Percentiles rank a stretch among this genome's conserved stretches.
Conservation (phyloP, 768 basidiomycete species). For the Coprinopsis marcescibilis region DNA sequence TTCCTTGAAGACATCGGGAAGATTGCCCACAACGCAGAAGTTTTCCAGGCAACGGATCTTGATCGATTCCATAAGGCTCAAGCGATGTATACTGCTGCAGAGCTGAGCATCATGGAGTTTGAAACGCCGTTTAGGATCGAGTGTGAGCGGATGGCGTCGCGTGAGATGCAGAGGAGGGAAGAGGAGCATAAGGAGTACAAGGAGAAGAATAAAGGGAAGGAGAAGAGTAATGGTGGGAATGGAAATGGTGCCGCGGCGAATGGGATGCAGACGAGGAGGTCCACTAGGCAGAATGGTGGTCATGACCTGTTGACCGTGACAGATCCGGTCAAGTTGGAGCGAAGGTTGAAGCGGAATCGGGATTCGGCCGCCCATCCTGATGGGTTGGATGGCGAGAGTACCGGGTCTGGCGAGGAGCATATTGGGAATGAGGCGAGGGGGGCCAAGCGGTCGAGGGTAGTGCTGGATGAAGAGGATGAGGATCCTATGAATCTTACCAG, state of each 20-base stretch:
- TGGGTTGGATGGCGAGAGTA: conserved; percentile 41
- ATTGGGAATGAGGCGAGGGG: conserved; percentile 33
- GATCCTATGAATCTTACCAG: conserved; percentile 43
- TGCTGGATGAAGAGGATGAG: conserved; percentile 33
- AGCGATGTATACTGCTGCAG: conserved; percentile 80
- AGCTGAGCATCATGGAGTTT: conserved; percentile 84
- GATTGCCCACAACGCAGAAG: conserved; percentile 70
- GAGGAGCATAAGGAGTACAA: conserved; percentile 51
- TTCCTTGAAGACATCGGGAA: conserved; percentile 81
- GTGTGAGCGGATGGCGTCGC: conserved; percentile 81
- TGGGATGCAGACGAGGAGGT: conserved; percentile 43
- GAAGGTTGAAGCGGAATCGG: conserved; percentile 67
- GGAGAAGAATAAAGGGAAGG: conserved; percentile 34
- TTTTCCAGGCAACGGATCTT: conserved; percentile 52
- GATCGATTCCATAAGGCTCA: conserved; percentile 80
- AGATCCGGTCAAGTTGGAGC: conserved; percentile 70
- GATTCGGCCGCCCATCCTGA: conserved; percentile 37
- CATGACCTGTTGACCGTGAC: conserved; percentile 57
- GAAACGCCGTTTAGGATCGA: conserved; percentile 74
- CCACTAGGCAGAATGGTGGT: conserved; percentile 68
- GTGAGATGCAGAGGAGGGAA: conserved; percentile 58
- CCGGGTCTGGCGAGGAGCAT: conserved; percentile 50
- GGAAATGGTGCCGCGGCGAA: conserved; percentile 32
- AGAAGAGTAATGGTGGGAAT: conserved; percentile 34
- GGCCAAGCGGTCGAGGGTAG: conserved; percentile 53